Evolutionary conservation across 805 yeast genomes (phyloP).

Genomic region (Candida berthetii): DNA sequence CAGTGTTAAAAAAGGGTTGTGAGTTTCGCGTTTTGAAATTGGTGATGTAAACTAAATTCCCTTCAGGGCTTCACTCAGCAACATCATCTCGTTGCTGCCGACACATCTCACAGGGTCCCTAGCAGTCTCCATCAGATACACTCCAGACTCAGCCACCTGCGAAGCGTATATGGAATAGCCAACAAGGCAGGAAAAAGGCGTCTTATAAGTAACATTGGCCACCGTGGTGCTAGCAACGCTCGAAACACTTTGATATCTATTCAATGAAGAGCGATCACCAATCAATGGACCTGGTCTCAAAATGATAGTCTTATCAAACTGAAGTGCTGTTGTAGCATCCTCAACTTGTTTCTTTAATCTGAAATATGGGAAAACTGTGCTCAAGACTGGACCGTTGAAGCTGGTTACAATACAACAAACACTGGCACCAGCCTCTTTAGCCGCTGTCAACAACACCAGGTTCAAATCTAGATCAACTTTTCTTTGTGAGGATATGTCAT

Average conservation of each 20-base stretch:
- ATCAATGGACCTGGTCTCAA: conserved; percentile 66
- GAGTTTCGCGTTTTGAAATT: not conserved
- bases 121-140: conserved; percentile 9
- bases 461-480: conserved; percentile 70
- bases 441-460: conserved; percentile 57
- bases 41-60: not conserved
- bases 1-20: not conserved
- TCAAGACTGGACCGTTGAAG: conserved; percentile 45
- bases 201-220: conserved; percentile 10
- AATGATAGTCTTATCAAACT: conserved; percentile 62
- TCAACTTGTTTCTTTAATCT: conserved; percentile 70
- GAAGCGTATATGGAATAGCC: conserved; percentile 12
- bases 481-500: conserved; percentile 58
- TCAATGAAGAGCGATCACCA: conserved; percentile 13
- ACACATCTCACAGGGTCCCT: conserved; percentile 8
- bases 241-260: conserved; percentile 2
- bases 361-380: conserved; percentile 50
- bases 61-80: conserved; percentile 2
- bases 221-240: conserved; percentile 7
- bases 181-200: conserved; percentile 6
- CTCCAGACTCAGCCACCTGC: conserved; percentile 12
- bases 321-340: conserved; percentile 49
- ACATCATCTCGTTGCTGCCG: conserved; percentile 13
- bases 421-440: conserved; percentile 54
- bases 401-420: conserved; percentile 61